Evolutionary conservation across 257 asterid genomes (phyloP), one percentile per base, ranked within the genome.

Genomic region (Salvia miltiorrhiza): DNA sequence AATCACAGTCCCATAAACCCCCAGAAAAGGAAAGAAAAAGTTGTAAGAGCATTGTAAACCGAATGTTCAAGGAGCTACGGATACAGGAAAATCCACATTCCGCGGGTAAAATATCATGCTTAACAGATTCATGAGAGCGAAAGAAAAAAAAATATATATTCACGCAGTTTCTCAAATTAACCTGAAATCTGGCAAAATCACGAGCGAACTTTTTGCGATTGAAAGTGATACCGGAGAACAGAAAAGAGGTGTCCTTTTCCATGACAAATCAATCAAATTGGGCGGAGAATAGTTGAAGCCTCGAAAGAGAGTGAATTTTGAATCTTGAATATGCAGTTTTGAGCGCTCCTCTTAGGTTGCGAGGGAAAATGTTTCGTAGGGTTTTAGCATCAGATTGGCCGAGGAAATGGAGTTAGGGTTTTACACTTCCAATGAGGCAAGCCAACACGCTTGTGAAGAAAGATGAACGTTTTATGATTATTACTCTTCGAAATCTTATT

Each of bases 181-280:
- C 97, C 96, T 87, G 80, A 81, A 92, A 92, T 74, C 81, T 82
- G 76, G 81, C 79, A 49, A 89, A 76, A 76, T 86, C 96, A 28
- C 28, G 30, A 50, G 93, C 74, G 71, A 89, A 90, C 71, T 78
- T 89, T 72, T 82, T 85, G 66, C 96, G 95, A 58, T 86, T 79
- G 82, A 92, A 92, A 32, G 78, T 63, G 37, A 79, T 82, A 32
- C 98, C 96, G 4, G 90, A 73, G 80, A 92, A 92, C 59, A 92
- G 84, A 68, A 89, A 89, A 23, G 96, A 87, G 21, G 85, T 32
- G 64, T 83, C 93, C 69, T 70, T 85, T 47, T 83, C 92, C 90
- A 84, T 84, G 20, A 24, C 3, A 30, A n/a, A 52, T 13, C 37
- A 55, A 30, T 30, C 9, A 32, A 78, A 13, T 19, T 53, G 12